Evolutionary conservation across 352 stramenopile species (phyloP).

Genomic region (Phytophthora sp.): DNA sequence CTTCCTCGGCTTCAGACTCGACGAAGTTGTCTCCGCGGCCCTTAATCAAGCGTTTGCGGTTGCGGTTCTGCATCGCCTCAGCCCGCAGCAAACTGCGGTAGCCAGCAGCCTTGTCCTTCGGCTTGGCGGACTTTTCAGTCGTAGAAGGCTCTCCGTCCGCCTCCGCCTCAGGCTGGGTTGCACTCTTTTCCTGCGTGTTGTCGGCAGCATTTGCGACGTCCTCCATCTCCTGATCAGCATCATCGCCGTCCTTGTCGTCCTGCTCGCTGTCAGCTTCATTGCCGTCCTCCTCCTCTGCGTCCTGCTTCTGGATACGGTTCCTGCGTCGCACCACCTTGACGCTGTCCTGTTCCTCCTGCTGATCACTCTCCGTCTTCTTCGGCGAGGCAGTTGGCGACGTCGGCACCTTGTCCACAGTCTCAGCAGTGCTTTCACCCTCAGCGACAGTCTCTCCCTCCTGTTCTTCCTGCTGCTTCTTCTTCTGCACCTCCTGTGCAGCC

Average conservation of each 20-base stretch:
- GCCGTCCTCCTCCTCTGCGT: conserved; percentile 59
- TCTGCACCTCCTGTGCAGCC: background rate
- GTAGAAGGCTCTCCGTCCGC: background rate
- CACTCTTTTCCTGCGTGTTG: conserved; percentile 9
- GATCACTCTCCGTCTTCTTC: conserved; percentile 1
- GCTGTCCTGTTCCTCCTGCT: conserved; percentile 26
- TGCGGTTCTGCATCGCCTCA: conserved; percentile 58
- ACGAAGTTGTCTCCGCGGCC: conserved; percentile 63
- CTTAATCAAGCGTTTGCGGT: conserved; percentile 65
- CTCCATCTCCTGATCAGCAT: conserved; percentile 27
- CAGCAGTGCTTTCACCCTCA: background rate
- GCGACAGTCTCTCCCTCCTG: background rate
- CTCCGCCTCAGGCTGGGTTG: conserved; percentile 6
- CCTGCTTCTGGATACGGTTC: conserved; percentile 46
- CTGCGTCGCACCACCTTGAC: conserved; percentile 38
- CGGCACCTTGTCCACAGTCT: background rate
- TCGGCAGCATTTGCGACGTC: conserved; percentile 20
- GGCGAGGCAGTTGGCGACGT: background rate
- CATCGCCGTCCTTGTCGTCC: conserved; percentile 46
- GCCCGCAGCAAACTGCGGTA: conserved; percentile 71
- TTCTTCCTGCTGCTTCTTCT: background rate
- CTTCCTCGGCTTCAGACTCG: conserved; percentile 86
- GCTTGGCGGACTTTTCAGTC: conserved; percentile 14
- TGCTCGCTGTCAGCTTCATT: conserved; percentile 71
- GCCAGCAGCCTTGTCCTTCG: conserved; percentile 66